Evolutionary conservation across 345 rosid species (phyloP), one percentile per base, ranked within the genome.

Genomic region (Citrus glauca): DNA sequence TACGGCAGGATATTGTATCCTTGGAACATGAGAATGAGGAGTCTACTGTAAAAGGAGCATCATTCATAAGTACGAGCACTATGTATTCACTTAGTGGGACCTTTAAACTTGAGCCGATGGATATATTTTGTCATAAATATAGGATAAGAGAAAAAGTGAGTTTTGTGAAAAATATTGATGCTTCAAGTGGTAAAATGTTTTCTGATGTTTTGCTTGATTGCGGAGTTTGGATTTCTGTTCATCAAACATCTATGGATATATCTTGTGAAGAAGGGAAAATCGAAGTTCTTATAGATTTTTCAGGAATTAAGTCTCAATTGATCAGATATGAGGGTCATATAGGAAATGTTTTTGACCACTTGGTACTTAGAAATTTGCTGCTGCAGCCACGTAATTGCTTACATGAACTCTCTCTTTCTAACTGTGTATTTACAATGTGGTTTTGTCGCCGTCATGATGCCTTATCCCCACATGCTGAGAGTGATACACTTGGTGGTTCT

Each of bases 151-250:
- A 85, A 32, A 76, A 82, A 61, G 45, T 67, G 78, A 88, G 69
- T 80, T 59, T 53, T 53, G 76, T 57, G 53, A 82, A 82, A 81
- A 71, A 53, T 75, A 75, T 69, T 82, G 90, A 86, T 80, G 83
- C 81, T 79, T 53, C 64, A n/a, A 74, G 70, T 73, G 50, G 50
- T 73, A 80, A 81, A 69, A 79, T 77, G 76, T 75, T 81, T 35
- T 79, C 78, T 72, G 86, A 78, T 79, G 67, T 66, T 76, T 69
- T 80, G 4, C 82, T 77, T 72, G 86, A 89, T 77, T 86, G 74
- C 71, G 93, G 91, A 80, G 78, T 92, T 48, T 87, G 93, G 96
- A 76, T 86, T 75, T 87, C 92, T 83, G 71, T 89, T 79, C 84
- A 77, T 79, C 82, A 79, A 83, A 79, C 78, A 67, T 79, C 80